Conservation (phyloP, 2,329 filamentous ascomycete species). For the Colletotrichum sp. region DNA sequence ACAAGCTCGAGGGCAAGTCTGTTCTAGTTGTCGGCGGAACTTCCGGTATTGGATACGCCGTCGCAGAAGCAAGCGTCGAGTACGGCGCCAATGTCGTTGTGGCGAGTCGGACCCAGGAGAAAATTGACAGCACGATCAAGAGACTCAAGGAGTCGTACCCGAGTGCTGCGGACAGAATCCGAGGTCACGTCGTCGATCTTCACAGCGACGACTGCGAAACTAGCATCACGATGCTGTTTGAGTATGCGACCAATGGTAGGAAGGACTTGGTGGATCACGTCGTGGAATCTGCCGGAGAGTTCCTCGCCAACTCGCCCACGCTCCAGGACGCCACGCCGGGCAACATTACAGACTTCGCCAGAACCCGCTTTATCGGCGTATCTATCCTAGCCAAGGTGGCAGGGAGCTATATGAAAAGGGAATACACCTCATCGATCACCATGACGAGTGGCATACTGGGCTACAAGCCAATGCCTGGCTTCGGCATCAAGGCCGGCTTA, state of each 20-base stretch:
- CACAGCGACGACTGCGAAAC: slow-evolving; percentile 30
- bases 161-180: neutral
- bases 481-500: slow-evolving; percentile 52
- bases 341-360: slow-evolving; percentile 37
- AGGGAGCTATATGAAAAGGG: slow-evolving; percentile 44
- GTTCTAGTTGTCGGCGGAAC: slow-evolving; percentile 69
- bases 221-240: slow-evolving; percentile 52
- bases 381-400: slow-evolving; percentile 58
- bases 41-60: slow-evolving; percentile 65
- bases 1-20: slow-evolving; percentile 24
- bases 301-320: neutral
- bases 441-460: slow-evolving; percentile 60
- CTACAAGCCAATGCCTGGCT: slow-evolving; percentile 56
- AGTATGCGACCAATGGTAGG: slow-evolving; percentile 45
- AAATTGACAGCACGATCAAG: slow-evolving; percentile 30
- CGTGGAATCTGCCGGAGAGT: slow-evolving; percentile 29
- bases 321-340: neutral
- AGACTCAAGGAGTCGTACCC: neutral
- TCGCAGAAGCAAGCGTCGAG: slow-evolving; percentile 62
- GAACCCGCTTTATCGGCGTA: slow-evolving; percentile 38
- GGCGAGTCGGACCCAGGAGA: slow-evolving; percentile 64
- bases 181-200: neutral
- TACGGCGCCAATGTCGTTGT: slow-evolving; percentile 62
- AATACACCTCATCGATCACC: slow-evolving; percentile 52
- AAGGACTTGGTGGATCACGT: slow-evolving; percentile 58